A percentile compares a stretch with the other conserved stretches of the same genome.
Conservation (phyloP, 768 basidiomycete species). For the Cubamyces sp. region DNA sequence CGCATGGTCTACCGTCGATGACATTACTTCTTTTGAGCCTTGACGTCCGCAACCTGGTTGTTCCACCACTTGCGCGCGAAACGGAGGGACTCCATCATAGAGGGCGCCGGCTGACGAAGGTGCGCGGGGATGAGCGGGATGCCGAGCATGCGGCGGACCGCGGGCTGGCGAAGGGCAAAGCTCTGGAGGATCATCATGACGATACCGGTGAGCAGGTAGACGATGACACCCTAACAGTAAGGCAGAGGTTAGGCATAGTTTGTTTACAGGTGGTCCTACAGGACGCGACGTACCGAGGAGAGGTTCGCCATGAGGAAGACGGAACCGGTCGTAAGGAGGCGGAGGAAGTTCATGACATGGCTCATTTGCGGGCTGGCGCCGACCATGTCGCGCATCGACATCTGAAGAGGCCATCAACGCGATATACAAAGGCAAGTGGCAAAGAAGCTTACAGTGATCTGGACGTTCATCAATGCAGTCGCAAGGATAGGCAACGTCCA, state of each 20-base stretch:
- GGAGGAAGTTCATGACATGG: slow-evolving; percentile 72
- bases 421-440: neutral
- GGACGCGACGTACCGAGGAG: slow-evolving; percentile 58
- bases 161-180: slow-evolving; percentile 44
- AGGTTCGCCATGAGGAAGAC: slow-evolving; percentile 59
- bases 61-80: slow-evolving; percentile 28
- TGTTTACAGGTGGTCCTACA: neutral
- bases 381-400: slow-evolving; percentile 56
- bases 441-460: slow-evolving; percentile 60
- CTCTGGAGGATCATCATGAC: slow-evolving; percentile 51
- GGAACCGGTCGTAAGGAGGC: slow-evolving; percentile 53
- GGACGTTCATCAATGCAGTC: slow-evolving; percentile 64
- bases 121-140: slow-evolving; percentile 36
- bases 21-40: neutral
- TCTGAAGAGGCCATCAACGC: slow-evolving; percentile 36
- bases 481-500: slow-evolving; percentile 68
- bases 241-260: neutral
- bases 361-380: slow-evolving; percentile 51
- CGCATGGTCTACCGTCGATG: neutral
- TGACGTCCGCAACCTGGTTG: slow-evolving; percentile 21
- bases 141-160: slow-evolving; percentile 44
- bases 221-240: slow-evolving; percentile 52
- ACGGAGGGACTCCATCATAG: slow-evolving; percentile 31
- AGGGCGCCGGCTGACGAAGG: slow-evolving; percentile 30
- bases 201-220: slow-evolving; percentile 62